A percentile compares a stretch with the other conserved stretches of the same genome.
Evolutionary conservation across 257 asterid species (phyloP).

Genomic region (Phtheirospermum japonicum): DNA sequence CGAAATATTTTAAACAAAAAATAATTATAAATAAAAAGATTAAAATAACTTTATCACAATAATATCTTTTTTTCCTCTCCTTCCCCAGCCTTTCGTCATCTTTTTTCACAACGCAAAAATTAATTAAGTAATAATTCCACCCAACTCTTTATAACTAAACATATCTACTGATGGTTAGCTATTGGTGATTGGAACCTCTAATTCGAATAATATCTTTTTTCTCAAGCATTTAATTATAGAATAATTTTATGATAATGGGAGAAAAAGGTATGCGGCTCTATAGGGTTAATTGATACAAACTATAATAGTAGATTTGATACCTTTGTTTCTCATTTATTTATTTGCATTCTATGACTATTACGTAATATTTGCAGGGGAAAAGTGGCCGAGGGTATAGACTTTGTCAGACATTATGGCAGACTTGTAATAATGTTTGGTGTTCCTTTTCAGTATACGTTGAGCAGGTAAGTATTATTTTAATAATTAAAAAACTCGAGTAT

Average conservation of each 20-base stretch:
- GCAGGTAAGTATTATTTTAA: constrained; percentile 50
- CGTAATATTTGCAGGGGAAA: constrained; percentile 68
- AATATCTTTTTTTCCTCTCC: too few relatives aligned
- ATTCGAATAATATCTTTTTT: too few relatives aligned
- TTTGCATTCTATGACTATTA: neutral
- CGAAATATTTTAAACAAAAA: too few relatives aligned
- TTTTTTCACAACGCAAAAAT: too few relatives aligned
- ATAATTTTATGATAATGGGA: neutral
- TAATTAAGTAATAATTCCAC: too few relatives aligned
- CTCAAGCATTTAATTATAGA: neutral
- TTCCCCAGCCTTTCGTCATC: too few relatives aligned
- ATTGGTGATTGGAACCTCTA: too few relatives aligned
- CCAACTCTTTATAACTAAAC: neutral
- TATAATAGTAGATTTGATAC: constrained; percentile 17
- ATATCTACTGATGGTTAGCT: neutral
- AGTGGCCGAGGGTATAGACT: constrained; percentile 99
- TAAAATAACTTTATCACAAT: too few relatives aligned
- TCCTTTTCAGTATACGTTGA: constrained; percentile 89
- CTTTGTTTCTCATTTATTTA: neutral
- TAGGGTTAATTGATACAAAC: neutral
- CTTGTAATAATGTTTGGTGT: constrained; percentile 97
- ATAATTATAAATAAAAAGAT: too few relatives aligned
- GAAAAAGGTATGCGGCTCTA: neutral
- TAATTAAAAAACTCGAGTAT: neutral
- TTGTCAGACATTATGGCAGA: constrained; percentile 97